Base-by-base conservation (phyloP, 768 basidiomycete genomes). In the Trametes maxima region DNA sequence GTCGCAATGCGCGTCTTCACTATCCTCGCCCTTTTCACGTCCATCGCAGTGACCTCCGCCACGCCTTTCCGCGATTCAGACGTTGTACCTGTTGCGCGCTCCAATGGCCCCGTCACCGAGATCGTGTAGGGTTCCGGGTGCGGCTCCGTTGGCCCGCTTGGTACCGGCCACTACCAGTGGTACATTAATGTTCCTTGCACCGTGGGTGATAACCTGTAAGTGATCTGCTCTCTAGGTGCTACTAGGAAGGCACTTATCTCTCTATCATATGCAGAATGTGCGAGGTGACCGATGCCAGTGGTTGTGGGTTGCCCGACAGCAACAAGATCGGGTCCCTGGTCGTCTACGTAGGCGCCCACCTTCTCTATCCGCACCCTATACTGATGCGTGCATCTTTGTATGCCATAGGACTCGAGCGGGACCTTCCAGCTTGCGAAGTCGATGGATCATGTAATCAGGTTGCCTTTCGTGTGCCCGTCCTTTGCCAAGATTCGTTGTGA, bases 401-500 rank as follows among this genome's bases (percentile, higher is more conserved):
- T 28, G 5, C 17, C 14, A 25, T 21, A 55, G 54, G 44, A 55
- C 33, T 44, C 54, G 44, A 46, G 46, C 35, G 54, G 46, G 44
- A 55, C 54, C 25, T 22, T 11, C 37, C 14, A 49, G 24, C 40
- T 57, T 22, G 56, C 56, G 5, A 36, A 28, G n/a, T 6, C 5
- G 39, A 42, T 5, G 22, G 45, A 42, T 24, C 3, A 33, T 33
- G 33, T 48, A 25, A 52, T 39, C 45, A 39, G 28, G 21, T 25
- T 59, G 24, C 21, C 33, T 14, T 59, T 59, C 50, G 28, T 36
- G 16, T 59, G 58, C 50, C 58, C 58, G 16, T 13, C 49, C 2
- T 25, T 16, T n/a, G 58, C 50, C 42, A 49, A 52, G 45, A 19
- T 45, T 5, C 58, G 58, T 33, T 59, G 58, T 50, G 33, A 59